Conservation (phyloP, 2,329 filamentous ascomycete species). For the Epichloe hybrida region DNA sequence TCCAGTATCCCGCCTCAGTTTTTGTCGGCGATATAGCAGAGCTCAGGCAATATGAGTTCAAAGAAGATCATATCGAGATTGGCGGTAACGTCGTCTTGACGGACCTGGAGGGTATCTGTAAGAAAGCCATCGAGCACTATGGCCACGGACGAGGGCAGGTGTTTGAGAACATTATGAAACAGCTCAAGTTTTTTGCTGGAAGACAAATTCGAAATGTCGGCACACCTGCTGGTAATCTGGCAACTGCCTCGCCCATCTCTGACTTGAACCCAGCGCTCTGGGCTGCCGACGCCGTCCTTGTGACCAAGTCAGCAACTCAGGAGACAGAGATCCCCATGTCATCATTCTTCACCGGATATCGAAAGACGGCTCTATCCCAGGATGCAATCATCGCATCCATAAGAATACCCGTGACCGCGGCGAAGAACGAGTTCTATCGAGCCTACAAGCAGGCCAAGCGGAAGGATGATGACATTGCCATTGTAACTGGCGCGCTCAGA, state of each 20-base stretch:
- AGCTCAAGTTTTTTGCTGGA: conserved; percentile 93
- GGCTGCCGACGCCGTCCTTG: conserved; percentile 66
- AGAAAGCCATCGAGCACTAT: conserved; percentile 67
- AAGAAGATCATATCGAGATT: conserved; percentile 74
- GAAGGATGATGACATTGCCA: conserved; percentile 97
- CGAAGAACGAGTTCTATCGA: conserved; percentile 69
- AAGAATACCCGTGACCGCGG: conserved; percentile 63
- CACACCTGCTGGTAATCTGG: conserved; percentile 86
- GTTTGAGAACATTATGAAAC: conserved; percentile 84
- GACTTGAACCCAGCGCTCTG: conserved; percentile 92
- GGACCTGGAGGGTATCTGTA: conserved; percentile 75
- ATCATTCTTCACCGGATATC: conserved; percentile 84
- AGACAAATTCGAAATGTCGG: conserved; percentile 96
- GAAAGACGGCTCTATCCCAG: conserved; percentile 64
- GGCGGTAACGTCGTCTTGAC: conserved; percentile 89
- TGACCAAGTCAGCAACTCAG: conserved; percentile 62
- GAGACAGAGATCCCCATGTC: conserved; percentile 83
- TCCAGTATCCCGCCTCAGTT: conserved; percentile 80
- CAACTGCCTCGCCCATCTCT: conserved; percentile 89
- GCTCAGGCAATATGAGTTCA: conserved; percentile 66
- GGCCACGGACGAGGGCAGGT: conserved; percentile 59
- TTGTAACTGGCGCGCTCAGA: conserved; percentile 78
- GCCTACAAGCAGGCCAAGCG: conserved; percentile 95
- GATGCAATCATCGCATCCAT: conserved; percentile 80
- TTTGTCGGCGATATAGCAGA: conserved; percentile 90